Evolutionary conservation across 202 grass and related monocot species (phyloP).

Genomic region (Cymbopogon flexuosus): DNA sequence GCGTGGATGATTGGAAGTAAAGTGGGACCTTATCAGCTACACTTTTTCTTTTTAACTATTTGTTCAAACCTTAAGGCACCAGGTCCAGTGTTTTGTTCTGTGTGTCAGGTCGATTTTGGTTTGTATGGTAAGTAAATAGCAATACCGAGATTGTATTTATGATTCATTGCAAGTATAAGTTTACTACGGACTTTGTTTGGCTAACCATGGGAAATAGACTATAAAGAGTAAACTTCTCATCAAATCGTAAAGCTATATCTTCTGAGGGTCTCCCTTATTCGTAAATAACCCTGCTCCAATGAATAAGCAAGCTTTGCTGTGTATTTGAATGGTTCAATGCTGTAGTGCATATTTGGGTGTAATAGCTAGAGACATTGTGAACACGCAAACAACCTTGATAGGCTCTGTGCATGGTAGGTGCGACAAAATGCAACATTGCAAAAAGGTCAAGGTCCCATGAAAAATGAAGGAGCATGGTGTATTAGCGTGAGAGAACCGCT

Average conservation of each 20-base stretch:
- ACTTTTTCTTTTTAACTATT: not conserved
- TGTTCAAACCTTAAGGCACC: not conserved
- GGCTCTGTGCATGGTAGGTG: not conserved
- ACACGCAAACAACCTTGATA: not conserved
- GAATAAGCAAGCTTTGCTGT: not conserved
- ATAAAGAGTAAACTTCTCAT: not conserved
- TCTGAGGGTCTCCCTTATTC: not conserved
- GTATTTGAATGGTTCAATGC: conserved; percentile 6
- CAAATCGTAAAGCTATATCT: not conserved
- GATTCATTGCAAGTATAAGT: not conserved
- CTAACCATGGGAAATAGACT: not conserved
- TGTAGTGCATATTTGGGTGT: not conserved
- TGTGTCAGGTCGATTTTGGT: conserved; percentile 5
- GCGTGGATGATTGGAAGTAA: not conserved
- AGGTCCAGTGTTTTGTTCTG: not conserved
- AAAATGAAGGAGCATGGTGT: not conserved
- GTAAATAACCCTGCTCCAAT: not conserved
- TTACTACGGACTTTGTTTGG: conserved; percentile 2
- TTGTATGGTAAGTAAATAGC: not conserved
- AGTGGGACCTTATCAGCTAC: conserved; percentile 10
- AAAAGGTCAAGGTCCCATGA: not conserved
- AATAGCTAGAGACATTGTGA: not conserved
- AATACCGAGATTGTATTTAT: conserved; percentile 5
- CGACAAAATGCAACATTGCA: not conserved
- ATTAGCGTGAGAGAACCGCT: not conserved